These are phyloP conservation scores for Allium fistulosum DNA, from an alignment of 106 monocot species.

Conservation along the genomic window DNA sequence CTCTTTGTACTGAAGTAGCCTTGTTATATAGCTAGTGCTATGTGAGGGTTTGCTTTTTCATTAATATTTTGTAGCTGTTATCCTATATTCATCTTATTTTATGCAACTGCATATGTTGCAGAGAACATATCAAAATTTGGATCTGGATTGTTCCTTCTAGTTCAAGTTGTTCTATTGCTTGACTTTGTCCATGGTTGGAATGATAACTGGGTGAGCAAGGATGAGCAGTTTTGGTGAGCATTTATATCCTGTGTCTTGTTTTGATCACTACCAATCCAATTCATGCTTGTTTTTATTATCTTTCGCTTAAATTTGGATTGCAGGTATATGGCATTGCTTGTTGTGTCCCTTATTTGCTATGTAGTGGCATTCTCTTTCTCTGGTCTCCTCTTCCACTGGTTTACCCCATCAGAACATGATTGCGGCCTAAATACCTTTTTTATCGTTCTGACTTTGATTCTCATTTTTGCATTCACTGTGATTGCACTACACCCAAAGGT, in stretches of 20 bases:
- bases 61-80: background rate
- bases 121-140: conserved; percentile 92
- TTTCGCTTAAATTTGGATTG: background rate
- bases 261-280: background rate
- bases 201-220: conserved; percentile 92
- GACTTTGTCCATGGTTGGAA: conserved; percentile 99
- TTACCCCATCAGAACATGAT: conserved; percentile 90
- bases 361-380: conserved; percentile 82
- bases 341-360: conserved; percentile 89
- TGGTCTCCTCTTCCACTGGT: conserved; percentile 93
- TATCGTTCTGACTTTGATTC: conserved; percentile 75
- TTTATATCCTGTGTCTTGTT: background rate
- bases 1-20: no score
- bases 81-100: background rate
- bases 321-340: conserved; percentile 88
- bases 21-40: background rate
- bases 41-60: background rate
- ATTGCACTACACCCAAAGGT: conserved; percentile 94
- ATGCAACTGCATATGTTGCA: conserved; percentile 22
- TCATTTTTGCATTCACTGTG: conserved; percentile 78
- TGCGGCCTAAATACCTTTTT: conserved; percentile 94
- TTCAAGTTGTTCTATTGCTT: conserved; percentile 96
- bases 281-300: background rate
- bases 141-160: conserved; percentile 93
- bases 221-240: conserved; percentile 88